Evolutionary conservation across 2,329 filamentous ascomycete genomes (phyloP).

Genomic region (Curvularia hawaiiensis): DNA sequence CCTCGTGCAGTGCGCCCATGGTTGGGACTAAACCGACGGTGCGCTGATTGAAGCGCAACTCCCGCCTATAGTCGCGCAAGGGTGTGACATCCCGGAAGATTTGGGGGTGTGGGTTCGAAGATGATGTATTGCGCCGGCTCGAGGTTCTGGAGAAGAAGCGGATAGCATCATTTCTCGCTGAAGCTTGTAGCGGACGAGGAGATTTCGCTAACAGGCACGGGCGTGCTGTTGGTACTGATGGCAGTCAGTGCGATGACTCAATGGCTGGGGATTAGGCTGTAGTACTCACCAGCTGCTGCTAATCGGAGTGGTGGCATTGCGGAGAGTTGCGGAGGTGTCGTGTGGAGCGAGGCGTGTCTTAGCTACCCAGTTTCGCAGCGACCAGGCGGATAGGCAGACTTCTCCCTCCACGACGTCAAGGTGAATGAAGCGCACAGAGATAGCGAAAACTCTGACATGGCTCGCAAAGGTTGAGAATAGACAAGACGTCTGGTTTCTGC

Average conservation of each 20-base stretch:
- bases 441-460: slow-evolving; percentile 22
- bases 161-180: slow-evolving; percentile 9
- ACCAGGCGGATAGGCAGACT: neutral
- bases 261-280: slow-evolving; percentile 13
- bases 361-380: slow-evolving; percentile 1
- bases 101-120: slow-evolving; percentile 55
- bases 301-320: slow-evolving; percentile 32
- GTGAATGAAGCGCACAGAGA: slow-evolving; percentile 9
- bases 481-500: slow-evolving; percentile 31
- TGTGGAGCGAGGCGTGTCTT: slow-evolving; percentile 12
- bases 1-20: slow-evolving; percentile 95
- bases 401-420: slow-evolving; percentile 10
- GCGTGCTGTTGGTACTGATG: slow-evolving; percentile 18
- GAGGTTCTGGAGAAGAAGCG: slow-evolving; percentile 29
- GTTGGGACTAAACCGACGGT: slow-evolving; percentile 90
- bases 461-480: slow-evolving; percentile 19
- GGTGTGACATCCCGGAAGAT: slow-evolving; percentile 77
- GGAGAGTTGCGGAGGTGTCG: slow-evolving; percentile 29
- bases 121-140: slow-evolving; percentile 23
- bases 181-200: slow-evolving; percentile 2
- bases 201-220: slow-evolving; percentile 7
- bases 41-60: slow-evolving; percentile 68
- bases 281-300: slow-evolving; percentile 25
- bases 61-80: slow-evolving; percentile 71
- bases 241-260: slow-evolving; percentile 19